These are phyloP conservation scores for Bruguiera gymnorhiza DNA, from an alignment of 345 rosid species.

Conservation along the genomic window DNA sequence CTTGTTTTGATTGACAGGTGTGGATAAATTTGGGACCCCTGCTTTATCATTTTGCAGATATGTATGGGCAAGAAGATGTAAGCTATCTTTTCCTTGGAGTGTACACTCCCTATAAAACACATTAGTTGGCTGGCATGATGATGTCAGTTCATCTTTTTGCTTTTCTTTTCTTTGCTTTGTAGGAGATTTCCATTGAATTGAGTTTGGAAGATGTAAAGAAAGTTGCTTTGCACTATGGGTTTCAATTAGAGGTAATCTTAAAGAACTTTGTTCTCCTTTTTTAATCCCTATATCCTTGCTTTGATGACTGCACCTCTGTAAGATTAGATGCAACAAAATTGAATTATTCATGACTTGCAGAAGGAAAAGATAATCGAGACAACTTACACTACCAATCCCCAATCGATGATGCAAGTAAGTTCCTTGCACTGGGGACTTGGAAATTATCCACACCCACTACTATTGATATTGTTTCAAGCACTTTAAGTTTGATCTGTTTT, in stretches of 20 bases:
- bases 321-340: background rate
- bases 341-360: conserved; percentile 40
- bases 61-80: conserved; percentile 78
- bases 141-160: conserved; percentile 5
- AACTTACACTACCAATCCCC: conserved; percentile 79
- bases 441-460: background rate
- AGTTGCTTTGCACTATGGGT: conserved; percentile 73
- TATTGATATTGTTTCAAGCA: background rate
- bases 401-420: conserved; percentile 93
- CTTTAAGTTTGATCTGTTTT: conserved; percentile 1
- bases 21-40: conserved; percentile 97
- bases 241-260: conserved; percentile 58
- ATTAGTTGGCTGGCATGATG: background rate
- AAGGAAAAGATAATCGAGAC: conserved; percentile 75
- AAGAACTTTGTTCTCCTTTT: background rate
- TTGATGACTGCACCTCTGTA: background rate
- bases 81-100: conserved; percentile 26
- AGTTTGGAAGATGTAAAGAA: conserved; percentile 93
- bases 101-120: background rate
- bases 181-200: conserved; percentile 97
- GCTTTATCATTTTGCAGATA: conserved; percentile 89
- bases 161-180: background rate
- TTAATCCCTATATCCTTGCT: background rate
- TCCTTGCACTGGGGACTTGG: background rate
- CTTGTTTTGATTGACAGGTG: conserved; percentile 44